These are phyloP conservation scores for Porphyra umbilicalis DNA, from an alignment of 31 red algal genomes.

Conservation along the genomic window DNA sequence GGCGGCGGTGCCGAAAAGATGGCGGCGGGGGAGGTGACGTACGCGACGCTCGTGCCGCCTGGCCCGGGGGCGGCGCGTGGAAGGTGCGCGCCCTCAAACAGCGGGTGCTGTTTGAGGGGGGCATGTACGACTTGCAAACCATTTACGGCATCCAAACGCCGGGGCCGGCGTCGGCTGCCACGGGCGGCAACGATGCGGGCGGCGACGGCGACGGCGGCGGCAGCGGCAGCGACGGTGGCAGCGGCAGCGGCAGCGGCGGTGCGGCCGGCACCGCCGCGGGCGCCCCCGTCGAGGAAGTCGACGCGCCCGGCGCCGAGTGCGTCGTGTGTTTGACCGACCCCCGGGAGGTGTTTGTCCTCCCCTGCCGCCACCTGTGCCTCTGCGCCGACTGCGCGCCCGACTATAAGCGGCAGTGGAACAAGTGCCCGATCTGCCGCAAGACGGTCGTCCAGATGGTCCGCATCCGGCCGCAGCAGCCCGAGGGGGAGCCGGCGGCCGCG, in stretches of 20 bases:
- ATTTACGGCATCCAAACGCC: slow-evolving; percentile 67
- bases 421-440: slow-evolving; percentile 30
- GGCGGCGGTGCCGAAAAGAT: neutral
- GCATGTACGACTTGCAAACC: slow-evolving; percentile 50
- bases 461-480: neutral
- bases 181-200: neutral
- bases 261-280: neutral
- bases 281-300: neutral
- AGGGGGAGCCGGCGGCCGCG: neutral
- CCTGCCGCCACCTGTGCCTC: slow-evolving; percentile 78
- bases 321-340: slow-evolving; percentile 66
- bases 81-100: slow-evolving; percentile 33
- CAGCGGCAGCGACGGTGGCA: neutral
- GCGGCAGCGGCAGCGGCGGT: neutral
- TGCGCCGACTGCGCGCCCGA: slow-evolving; percentile 60
- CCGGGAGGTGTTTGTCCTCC: slow-evolving; percentile 45
- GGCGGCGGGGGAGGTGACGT: neutral
- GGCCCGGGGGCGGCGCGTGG: neutral
- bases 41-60: neutral
- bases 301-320: slow-evolving; percentile 23
- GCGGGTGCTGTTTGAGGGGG: slow-evolving; percentile 41
- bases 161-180: slow-evolving; percentile 1
- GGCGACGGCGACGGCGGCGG: neutral
- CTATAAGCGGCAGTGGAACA: slow-evolving; percentile 8
- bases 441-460: slow-evolving; percentile 13